Conservation (phyloP, 1,284 basidiomycete species). For the Phellinidium pouzarii region DNA sequence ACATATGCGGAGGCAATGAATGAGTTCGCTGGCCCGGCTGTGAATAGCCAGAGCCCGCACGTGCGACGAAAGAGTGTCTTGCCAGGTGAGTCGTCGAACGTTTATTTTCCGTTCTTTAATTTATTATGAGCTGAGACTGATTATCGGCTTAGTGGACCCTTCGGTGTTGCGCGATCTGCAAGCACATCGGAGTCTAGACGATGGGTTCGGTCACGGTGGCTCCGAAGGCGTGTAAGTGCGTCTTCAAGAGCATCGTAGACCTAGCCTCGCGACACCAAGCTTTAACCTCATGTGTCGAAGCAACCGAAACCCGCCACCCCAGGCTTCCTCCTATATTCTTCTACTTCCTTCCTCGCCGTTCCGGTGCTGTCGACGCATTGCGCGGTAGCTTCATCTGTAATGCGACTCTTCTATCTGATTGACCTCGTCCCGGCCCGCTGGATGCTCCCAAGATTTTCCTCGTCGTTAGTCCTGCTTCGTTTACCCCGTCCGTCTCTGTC, state of each 20-base stretch:
- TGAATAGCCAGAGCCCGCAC: constrained; percentile 51
- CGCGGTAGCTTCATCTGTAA: neutral
- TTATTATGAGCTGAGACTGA: constrained; percentile 1
- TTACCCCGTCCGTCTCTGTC: neutral
- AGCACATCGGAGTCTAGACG: constrained; percentile 77
- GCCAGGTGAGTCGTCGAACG: constrained; percentile 54
- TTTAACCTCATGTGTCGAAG: neutral
- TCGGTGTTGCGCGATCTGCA: constrained; percentile 83
- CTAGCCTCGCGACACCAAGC: neutral
- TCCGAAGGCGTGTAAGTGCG: constrained; percentile 1
- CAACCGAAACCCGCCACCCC: neutral
- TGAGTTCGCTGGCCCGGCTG: constrained; percentile 9
- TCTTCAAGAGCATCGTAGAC: neutral
- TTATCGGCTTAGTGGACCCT: constrained; percentile 61
- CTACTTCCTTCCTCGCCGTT: neutral
- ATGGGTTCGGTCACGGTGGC: constrained; percentile 24
- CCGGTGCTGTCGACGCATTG: neutral
- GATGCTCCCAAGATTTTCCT: neutral
- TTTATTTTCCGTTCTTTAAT: neutral
- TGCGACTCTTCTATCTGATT: constrained; percentile 1
- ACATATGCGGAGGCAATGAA: constrained; percentile 23
- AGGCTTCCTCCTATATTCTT: neutral
- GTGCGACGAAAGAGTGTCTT: constrained; percentile 80
- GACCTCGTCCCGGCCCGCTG: neutral
- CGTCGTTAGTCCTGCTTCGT: neutral